phyloP scores from a whole-genome alignment of 164 flowering plant genomes.

The Vitis labrusca region DNA sequence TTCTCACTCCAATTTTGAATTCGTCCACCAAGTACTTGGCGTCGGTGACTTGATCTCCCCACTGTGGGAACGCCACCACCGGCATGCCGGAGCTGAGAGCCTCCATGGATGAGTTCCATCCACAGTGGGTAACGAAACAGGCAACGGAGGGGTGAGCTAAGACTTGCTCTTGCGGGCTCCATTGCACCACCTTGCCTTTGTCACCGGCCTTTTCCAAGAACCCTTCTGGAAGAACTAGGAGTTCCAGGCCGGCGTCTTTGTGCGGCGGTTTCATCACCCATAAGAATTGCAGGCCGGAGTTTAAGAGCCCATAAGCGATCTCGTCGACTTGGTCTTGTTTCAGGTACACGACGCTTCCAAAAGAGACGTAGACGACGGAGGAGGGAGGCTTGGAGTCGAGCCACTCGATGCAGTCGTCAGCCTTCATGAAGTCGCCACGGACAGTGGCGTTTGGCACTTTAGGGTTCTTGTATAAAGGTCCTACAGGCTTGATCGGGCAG shows the following conservation, averaged over 20 bases:
- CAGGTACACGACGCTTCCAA: slow-evolving; percentile 52
- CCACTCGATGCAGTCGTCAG: slow-evolving; percentile 55
- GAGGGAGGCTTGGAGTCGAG: slow-evolving; percentile 41
- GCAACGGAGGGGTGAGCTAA: slow-evolving; percentile 58
- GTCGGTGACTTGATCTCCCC: slow-evolving; percentile 75
- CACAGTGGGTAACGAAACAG: slow-evolving; percentile 76
- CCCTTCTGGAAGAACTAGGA: slow-evolving; percentile 41
- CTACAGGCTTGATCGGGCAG: slow-evolving; percentile 44
- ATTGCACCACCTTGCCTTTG: slow-evolving; percentile 57
- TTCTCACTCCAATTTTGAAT: slow-evolving; percentile 48
- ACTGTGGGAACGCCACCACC: slow-evolving; percentile 57
- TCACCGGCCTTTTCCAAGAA: slow-evolving; percentile 47
- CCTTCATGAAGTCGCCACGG: slow-evolving; percentile 45
- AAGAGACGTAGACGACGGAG: slow-evolving; percentile 66
- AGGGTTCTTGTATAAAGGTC: slow-evolving; percentile 54
- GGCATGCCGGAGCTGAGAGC: slow-evolving; percentile 54
- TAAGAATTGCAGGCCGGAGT: slow-evolving; percentile 42
- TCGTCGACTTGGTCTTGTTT: slow-evolving; percentile 56
- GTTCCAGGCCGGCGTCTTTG: not conserved
- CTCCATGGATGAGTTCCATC: slow-evolving; percentile 83
- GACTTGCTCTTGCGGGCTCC: slow-evolving; percentile 70
- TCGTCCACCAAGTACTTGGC: slow-evolving; percentile 64
- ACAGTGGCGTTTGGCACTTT: not conserved
- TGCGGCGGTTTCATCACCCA: slow-evolving; percentile 59
- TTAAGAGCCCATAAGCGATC: slow-evolving; percentile 53